Percentiles rank a stretch among this genome's conserved stretches.
phyloP scores from a whole-genome alignment of 805 yeast species.

The Myxozyma kluyveri region DNA sequence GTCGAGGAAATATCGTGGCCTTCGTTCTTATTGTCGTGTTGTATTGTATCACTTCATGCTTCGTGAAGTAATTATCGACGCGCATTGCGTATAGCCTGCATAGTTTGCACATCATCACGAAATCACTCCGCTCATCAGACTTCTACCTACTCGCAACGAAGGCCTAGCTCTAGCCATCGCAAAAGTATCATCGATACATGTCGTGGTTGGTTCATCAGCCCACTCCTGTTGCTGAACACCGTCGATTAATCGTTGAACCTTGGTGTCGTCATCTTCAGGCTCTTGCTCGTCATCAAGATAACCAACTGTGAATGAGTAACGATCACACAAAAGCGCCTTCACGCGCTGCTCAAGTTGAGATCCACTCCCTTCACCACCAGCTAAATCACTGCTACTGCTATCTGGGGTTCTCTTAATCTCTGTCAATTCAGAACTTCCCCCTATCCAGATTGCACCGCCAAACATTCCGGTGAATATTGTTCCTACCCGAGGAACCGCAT shows the following conservation, averaged over 20 bases:
- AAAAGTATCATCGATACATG: conserved; percentile 24
- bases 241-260: conserved; percentile 26
- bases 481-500: conserved; percentile 9
- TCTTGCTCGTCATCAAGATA: conserved; percentile 26
- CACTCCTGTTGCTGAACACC: conserved; percentile 30
- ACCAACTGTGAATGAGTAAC: conserved; percentile 12
- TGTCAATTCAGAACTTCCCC: not conserved
- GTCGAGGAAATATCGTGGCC: no score
- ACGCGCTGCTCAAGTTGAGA: not conserved
- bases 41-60: no score
- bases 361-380: not conserved
- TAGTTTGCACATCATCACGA: no score
- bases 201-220: conserved; percentile 14
- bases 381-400: no score
- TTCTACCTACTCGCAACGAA: not conserved
- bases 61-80: no score
- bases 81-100: no score
- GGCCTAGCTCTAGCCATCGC: conserved; percentile 7
- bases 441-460: not conserved
- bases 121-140: no score
- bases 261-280: conserved; percentile 27
- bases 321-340: conserved; percentile 12
- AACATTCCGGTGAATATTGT: not conserved
- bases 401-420: not conserved
- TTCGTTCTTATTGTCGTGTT: no score